Evolutionary conservation across 139 green algal species (phyloP).

Genomic region (Protoeuglena noctilucae): DNA sequence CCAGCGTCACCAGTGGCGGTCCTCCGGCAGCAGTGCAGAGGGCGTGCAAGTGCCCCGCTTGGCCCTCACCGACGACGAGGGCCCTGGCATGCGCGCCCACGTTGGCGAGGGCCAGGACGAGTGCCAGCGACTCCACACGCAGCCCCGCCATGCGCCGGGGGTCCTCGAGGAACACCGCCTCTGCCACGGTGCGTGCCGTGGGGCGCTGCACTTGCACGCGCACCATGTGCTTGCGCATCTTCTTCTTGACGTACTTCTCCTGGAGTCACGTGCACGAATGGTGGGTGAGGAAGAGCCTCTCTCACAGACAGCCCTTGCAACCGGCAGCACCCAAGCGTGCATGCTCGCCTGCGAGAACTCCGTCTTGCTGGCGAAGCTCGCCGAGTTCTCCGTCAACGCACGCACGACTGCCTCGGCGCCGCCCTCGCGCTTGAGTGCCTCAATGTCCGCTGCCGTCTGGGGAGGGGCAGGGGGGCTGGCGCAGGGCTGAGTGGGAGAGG

Average conservation of each 20-base stretch:
- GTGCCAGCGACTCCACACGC: constrained; percentile 45
- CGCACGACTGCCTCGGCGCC: too few relatives aligned
- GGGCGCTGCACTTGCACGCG: constrained; percentile 24
- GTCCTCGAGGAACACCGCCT: constrained; percentile 22
- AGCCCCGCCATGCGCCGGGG: constrained; percentile 38
- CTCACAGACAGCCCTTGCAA: not conserved
- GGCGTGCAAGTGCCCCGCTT: not conserved
- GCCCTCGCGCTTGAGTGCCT: too few relatives aligned
- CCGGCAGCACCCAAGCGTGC: constrained; percentile 9
- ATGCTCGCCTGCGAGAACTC: constrained; percentile 81
- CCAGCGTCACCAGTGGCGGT: constrained; percentile 25
- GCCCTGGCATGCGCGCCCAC: constrained; percentile 34
- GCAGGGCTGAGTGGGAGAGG: too few relatives aligned
- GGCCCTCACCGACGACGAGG: constrained; percentile 5
- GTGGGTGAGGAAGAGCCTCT: constrained; percentile 2
- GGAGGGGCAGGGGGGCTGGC: too few relatives aligned
- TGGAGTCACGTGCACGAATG: constrained; percentile 2
- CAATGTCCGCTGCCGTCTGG: too few relatives aligned
- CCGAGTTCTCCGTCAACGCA: constrained; percentile 45
- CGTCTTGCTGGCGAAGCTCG: constrained; percentile 62
- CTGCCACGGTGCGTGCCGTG: constrained; percentile 18
- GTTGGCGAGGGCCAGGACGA: constrained; percentile 58
- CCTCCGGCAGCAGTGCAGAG: not conserved
- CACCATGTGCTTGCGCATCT: constrained; percentile 36
- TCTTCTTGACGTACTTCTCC: constrained; percentile 27